Conservation (phyloP, 164 flowering plant genomes). For the Platanus orientalis region DNA sequence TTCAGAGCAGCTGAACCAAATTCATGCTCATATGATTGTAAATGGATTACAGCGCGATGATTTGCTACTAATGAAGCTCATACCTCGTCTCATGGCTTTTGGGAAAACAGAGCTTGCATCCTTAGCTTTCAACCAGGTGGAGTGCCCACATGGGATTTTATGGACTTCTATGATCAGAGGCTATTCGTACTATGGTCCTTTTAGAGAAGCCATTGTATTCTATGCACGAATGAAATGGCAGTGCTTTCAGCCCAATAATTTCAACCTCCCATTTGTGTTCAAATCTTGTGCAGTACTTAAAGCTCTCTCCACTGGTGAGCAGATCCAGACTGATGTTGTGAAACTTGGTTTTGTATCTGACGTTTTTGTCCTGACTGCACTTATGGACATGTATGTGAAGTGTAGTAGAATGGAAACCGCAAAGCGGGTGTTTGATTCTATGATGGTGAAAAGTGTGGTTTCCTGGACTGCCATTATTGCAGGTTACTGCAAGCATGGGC, state of each 20-base stretch:
- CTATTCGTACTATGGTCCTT: constrained; percentile 7
- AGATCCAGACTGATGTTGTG: constrained; percentile 11
- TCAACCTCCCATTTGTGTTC: constrained; percentile 7
- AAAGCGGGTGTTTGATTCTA: constrained; percentile 13
- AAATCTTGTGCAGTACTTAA: constrained; percentile 15
- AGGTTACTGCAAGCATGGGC: constrained; percentile 17
- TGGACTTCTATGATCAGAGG: constrained; percentile 15
- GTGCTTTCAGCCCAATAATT: constrained; percentile 4
- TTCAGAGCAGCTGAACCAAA: constrained; percentile 7
- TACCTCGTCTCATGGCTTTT: neutral
- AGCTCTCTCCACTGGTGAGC: constrained; percentile 11
- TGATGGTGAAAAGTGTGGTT: constrained; percentile 18
- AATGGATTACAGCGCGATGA: constrained; percentile 11
- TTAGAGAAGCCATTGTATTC: constrained; percentile 7
- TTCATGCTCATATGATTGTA: constrained; percentile 17
- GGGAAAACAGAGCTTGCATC: constrained; percentile 2
- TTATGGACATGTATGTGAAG: constrained; percentile 14
- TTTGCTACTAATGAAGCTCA: constrained; percentile 11
- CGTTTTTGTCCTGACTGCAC: constrained; percentile 14
- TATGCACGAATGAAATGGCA: constrained; percentile 12
- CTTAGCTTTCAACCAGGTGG: constrained; percentile 7
- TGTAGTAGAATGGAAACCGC: constrained; percentile 15
- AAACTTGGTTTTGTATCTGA: constrained; percentile 13
- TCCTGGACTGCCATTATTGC: constrained; percentile 25
- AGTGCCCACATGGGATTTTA: constrained; percentile 7